Evolutionary conservation across 305 asterid species (phyloP), one percentile per base, ranked within the genome.

Genomic region (Plantago lanceolata): DNA sequence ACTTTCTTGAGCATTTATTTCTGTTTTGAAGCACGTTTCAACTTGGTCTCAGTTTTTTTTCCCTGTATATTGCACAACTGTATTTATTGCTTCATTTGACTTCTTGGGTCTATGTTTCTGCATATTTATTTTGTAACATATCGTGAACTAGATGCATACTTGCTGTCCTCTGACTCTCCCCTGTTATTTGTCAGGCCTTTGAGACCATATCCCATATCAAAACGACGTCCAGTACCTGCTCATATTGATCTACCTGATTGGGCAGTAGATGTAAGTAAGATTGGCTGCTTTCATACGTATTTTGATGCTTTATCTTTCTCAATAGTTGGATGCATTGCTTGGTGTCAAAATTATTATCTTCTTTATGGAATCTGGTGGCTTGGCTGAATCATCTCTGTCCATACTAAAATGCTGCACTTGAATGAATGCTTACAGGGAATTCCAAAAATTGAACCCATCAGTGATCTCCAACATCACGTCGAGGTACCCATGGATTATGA

Each of bases 161-260:
- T 64, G 57, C 18, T 45, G 33, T 61, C 61, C 11, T 48, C 56
- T 65, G 14, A 70, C 37, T 26, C 15, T 33, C 56, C 33, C 0
- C 19, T 58, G 69, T 24, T 51, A 31, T 48, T 70, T 57, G 57
- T 48, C 82, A 89, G 97, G 82, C 60, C 80, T 24, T 70, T 92
- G 60, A 82, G 80, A 78, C 95, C 97, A 21, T 85, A 76, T 71
- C 96, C 97, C 28, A 89, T 92, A 71, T 92, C 98, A 57, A 73
- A 63, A 63, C 81, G 60, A 63, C 96, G 95, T 57, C 61, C 53
- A 24, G 76, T 92, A 62, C 98, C 95, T 76, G 82, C 73, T 68
- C 81, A 84, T 73, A 75, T 92, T 69, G 96, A 89, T 47, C 84
- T 20, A 65, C 98, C 98, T 72, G 98, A 92, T 66, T 92, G 98